These are phyloP conservation scores for Mesembryanthemum crystallinum DNA, from an alignment of 148 eudicot species.

Conservation along the genomic window DNA sequence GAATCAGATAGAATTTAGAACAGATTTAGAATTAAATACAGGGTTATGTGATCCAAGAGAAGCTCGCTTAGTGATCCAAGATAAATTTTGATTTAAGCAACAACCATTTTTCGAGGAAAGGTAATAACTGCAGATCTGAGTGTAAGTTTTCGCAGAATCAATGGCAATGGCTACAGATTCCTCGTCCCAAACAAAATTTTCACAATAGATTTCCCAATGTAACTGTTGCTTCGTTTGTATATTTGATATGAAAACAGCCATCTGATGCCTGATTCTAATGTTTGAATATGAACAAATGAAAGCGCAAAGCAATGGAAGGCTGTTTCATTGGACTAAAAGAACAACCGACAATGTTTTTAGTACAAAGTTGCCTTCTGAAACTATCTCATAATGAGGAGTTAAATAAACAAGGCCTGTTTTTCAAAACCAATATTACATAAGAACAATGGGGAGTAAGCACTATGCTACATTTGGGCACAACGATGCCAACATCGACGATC, in stretches of 20 bases:
- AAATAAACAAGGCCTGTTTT: constrained; percentile 1
- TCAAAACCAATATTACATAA: not conserved
- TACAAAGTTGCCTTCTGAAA: not conserved
- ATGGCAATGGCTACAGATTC: not conserved
- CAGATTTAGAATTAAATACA: not conserved
- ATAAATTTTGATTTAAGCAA: constrained; percentile 14
- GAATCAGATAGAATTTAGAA: not conserved
- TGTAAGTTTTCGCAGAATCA: not conserved
- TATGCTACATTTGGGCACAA: not conserved
- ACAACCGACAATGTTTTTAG: not conserved
- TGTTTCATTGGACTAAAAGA: not conserved
- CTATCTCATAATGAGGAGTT: not conserved
- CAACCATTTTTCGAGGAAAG: not conserved
- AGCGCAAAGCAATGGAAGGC: not conserved
- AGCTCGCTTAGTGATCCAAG: constrained; percentile 23
- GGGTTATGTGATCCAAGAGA: constrained; percentile 19
- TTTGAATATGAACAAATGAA: no score
- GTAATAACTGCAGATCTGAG: not conserved
- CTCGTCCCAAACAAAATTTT: not conserved
- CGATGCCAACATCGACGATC: not conserved
- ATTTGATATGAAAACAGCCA: no score
- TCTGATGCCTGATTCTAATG: no score
- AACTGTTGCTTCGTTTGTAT: no score
- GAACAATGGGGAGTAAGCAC: not conserved
- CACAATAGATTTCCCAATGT: not conserved